phyloP scores from a whole-genome alignment of 78 protist species.

The Salpingoeca rosetta region DNA sequence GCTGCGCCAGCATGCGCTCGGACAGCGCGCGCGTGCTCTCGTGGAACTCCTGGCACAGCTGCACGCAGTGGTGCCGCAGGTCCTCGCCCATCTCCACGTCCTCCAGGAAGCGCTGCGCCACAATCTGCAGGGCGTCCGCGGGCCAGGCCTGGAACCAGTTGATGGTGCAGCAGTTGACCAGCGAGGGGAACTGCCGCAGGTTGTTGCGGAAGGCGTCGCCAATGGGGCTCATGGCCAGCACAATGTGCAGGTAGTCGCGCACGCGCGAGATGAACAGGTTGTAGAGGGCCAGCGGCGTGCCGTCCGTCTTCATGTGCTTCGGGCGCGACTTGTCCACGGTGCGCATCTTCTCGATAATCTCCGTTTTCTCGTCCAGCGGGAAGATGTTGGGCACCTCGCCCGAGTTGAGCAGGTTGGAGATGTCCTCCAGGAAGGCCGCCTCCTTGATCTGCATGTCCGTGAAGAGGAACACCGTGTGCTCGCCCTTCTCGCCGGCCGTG shows the following conservation, averaged over 20 bases:
- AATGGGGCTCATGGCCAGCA: slow-evolving; percentile 57
- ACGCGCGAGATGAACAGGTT: slow-evolving; percentile 23
- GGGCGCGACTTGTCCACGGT: slow-evolving; percentile 19
- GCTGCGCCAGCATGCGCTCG: slow-evolving; percentile 10
- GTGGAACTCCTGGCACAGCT: slow-evolving; percentile 6
- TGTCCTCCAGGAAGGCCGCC: slow-evolving; percentile 52
- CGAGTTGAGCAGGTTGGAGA: slow-evolving; percentile 68
- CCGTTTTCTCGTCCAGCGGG: slow-evolving; percentile 38
- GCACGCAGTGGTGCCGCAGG: slow-evolving; percentile 52
- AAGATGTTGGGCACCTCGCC: slow-evolving; percentile 83
- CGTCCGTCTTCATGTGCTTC: slow-evolving; percentile 6
- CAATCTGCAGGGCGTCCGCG: slow-evolving; percentile 38
- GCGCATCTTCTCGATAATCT: slow-evolving; percentile 42
- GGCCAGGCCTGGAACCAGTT: slow-evolving; percentile 79
- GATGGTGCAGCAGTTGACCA: slow-evolving; percentile 75
- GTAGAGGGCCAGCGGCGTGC: slow-evolving; percentile 13
- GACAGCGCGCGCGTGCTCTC: slow-evolving; percentile 6
- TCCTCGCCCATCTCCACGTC: slow-evolving; percentile 43
- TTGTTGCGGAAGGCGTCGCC: slow-evolving; percentile 51
- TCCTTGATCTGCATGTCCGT: slow-evolving; percentile 69
- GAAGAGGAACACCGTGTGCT: slow-evolving; percentile 55
- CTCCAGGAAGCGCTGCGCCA: background rate
- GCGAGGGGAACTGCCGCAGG: slow-evolving; percentile 75
- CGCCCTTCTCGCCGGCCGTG: slow-evolving; percentile 41
- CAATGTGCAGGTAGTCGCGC: slow-evolving; percentile 46